Conservation (phyloP, 2,329 filamentous ascomycete genomes). For the Sporothrix brunneoviolacea region DNA sequence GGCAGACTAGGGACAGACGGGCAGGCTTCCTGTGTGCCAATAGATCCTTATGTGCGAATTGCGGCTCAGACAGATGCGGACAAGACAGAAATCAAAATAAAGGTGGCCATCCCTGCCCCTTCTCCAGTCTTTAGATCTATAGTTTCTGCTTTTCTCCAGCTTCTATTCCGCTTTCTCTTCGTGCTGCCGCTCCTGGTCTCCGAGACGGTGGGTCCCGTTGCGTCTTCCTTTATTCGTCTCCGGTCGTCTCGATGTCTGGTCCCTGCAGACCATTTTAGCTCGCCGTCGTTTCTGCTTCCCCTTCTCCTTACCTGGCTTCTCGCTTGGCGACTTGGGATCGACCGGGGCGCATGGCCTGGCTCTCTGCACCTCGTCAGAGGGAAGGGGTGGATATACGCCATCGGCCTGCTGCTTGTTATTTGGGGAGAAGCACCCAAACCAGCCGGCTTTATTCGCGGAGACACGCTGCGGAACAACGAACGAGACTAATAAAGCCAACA, state of each 20-base stretch:
- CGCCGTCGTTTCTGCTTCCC: not conserved
- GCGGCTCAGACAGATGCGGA: conserved; percentile 5
- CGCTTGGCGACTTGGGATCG: not conserved
- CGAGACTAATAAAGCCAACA: not conserved
- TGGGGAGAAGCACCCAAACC: not conserved
- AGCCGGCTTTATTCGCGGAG: conserved; percentile 1
- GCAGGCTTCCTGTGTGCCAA: too few species aligned
- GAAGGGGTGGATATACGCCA: not conserved
- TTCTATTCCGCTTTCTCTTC: conserved; percentile 9
- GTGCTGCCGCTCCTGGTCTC: conserved; percentile 1
- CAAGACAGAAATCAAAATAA: not conserved
- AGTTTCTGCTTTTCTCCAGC: not conserved
- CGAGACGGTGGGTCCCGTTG: not conserved
- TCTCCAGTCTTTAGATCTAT: not conserved
- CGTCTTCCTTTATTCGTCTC: not conserved
- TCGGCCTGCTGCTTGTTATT: not conserved
- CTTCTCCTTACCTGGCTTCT: not conserved
- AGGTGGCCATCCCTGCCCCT: not conserved
- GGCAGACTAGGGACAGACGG: too few species aligned
- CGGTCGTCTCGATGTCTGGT: too few species aligned
- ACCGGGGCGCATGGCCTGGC: not conserved
- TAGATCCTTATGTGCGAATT: too few species aligned
- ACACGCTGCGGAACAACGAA: not conserved
- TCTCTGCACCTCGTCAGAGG: too few species aligned
- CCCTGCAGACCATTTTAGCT: too few species aligned